These are phyloP conservation scores for Pochonia chlamydosporia DNA, from an alignment of 2,329 filamentous ascomycete genomes.

Conservation along the genomic window DNA sequence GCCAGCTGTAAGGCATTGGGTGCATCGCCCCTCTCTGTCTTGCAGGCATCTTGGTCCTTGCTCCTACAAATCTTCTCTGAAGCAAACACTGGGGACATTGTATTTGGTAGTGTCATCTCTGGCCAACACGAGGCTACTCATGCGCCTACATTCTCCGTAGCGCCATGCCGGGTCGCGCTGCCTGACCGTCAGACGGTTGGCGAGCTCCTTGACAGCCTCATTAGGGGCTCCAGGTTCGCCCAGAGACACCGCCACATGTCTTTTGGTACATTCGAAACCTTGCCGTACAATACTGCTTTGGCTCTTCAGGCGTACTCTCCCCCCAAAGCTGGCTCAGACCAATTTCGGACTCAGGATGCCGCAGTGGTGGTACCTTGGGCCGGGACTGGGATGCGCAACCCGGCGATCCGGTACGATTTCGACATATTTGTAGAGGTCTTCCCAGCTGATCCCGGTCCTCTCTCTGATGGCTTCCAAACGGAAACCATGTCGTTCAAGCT, in stretches of 20 bases:
- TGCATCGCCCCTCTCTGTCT: conserved; percentile 23
- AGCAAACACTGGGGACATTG: conserved; percentile 24
- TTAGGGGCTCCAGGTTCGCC: conserved; percentile 5
- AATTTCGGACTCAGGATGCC: not conserved
- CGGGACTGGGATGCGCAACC: not conserved
- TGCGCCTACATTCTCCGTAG: conserved; percentile 27
- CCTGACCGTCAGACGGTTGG: conserved; percentile 10
- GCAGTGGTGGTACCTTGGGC: not conserved
- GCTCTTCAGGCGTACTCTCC: conserved; percentile 25
- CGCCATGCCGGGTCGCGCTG: conserved; percentile 24
- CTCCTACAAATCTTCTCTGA: conserved; percentile 26
- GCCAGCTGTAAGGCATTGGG: conserved; percentile 15
- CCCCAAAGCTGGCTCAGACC: not conserved
- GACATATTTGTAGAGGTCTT: conserved; percentile 2
- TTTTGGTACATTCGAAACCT: conserved; percentile 19
- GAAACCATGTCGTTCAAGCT: conserved; percentile 7
- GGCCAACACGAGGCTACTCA: conserved; percentile 21
- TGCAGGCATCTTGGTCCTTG: conserved; percentile 30
- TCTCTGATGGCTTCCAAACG: not conserved
- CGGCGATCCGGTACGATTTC: conserved; percentile 1
- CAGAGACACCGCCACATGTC: conserved; percentile 18
- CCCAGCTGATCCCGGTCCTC: not conserved
- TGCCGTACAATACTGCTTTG: conserved; percentile 29
- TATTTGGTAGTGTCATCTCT: conserved; percentile 28
- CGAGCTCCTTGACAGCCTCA: conserved; percentile 13